phyloP scores from a whole-genome alignment of 352 stramenopile species.

The Globisporangium camurandrum region DNA sequence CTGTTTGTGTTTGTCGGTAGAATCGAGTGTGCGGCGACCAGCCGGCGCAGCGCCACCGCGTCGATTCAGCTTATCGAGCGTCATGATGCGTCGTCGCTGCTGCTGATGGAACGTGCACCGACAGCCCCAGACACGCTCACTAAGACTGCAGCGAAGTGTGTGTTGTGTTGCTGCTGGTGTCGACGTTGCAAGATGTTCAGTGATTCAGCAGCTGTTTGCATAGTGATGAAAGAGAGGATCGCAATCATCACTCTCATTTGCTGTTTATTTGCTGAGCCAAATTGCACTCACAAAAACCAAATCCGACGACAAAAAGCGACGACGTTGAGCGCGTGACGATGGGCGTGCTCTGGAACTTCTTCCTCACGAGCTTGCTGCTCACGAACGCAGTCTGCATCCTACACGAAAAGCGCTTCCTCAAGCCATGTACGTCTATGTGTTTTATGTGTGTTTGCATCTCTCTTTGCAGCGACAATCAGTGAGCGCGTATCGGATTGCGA shows the following conservation, averaged over 20 bases:
- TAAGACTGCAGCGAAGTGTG: background rate
- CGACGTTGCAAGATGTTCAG: background rate
- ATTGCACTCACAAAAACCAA: background rate
- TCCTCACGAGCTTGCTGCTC: slow-evolving; percentile 80
- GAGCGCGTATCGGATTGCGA: background rate
- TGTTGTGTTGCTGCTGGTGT: background rate
- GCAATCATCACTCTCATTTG: background rate
- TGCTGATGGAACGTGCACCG: background rate
- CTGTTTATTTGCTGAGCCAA: too few species aligned
- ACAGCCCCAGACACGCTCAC: background rate
- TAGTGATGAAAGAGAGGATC: background rate
- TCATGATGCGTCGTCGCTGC: background rate
- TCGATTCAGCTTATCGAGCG: slow-evolving; percentile 2
- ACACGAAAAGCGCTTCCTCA: slow-evolving; percentile 84
- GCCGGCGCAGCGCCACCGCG: slow-evolving; percentile 1
- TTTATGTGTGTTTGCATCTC: background rate
- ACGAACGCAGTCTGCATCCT: slow-evolving; percentile 84
- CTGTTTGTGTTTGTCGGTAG: background rate
- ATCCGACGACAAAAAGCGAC: background rate
- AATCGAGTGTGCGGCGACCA: background rate
- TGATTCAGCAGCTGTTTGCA: too few species aligned
- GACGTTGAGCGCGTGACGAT: slow-evolving; percentile 18
- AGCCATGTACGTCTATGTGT: slow-evolving; percentile 36
- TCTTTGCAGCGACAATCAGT: background rate
- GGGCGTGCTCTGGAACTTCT: slow-evolving; percentile 85